Evolutionary conservation across 1,284 basidiomycete species (phyloP).

Genomic region (Melampsora occidentalis): DNA sequence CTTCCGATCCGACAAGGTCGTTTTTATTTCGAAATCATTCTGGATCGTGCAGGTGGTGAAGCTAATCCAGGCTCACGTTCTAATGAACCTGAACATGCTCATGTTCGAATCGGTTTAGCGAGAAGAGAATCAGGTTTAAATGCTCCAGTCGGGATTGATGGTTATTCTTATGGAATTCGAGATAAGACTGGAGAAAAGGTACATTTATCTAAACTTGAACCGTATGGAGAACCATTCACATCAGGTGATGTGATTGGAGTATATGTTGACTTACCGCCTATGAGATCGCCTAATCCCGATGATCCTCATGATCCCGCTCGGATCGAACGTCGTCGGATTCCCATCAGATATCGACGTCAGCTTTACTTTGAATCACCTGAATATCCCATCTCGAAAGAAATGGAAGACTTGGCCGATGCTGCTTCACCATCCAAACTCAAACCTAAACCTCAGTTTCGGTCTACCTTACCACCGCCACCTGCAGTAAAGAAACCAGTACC

Average conservation of each 20-base stretch:
- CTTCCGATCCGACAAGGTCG: conserved; percentile 81
- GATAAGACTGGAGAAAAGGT: conserved; percentile 91
- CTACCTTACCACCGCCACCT: conserved; percentile 59
- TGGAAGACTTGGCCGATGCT: conserved; percentile 64
- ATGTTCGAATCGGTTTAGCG: conserved; percentile 87
- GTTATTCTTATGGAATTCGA: conserved; percentile 84
- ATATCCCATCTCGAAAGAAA: conserved; percentile 87
- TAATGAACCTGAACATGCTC: conserved; percentile 62
- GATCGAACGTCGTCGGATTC: conserved; percentile 77
- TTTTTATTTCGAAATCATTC: conserved; percentile 90
- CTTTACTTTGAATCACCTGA: conserved; percentile 93
- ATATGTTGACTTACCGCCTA: conserved; percentile 80
- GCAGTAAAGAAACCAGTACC: conserved; percentile 61
- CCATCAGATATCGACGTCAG: conserved; percentile 93
- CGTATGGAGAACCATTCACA: conserved; percentile 70
- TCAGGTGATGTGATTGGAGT: conserved; percentile 89
- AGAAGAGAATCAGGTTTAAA: conserved; percentile 87
- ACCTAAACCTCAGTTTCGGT: conserved; percentile 45
- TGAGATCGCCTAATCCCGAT: conserved; percentile 62
- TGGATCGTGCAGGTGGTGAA: conserved; percentile 74
- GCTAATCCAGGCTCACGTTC: conserved; percentile 44
- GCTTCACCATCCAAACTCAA: conserved; percentile 49
- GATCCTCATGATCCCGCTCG: conserved; percentile 66
- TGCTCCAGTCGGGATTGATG: conserved; percentile 87
- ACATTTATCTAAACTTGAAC: conserved; percentile 72